Evolutionary conservation across 2,329 filamentous ascomycete species (phyloP), one percentile per base, ranked within the genome.

Genomic region (Pseudogymnoascus pannorum): DNA sequence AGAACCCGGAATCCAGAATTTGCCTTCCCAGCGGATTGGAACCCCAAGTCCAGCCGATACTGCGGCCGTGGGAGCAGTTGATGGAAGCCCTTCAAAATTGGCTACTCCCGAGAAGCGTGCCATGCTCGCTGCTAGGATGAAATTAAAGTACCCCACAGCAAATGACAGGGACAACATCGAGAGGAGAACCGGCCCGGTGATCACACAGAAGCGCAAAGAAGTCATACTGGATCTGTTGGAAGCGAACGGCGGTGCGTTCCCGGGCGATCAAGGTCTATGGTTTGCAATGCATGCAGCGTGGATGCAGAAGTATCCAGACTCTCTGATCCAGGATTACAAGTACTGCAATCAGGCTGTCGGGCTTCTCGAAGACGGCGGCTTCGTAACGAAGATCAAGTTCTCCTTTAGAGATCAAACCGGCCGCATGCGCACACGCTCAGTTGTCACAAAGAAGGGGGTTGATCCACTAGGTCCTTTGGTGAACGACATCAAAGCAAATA

Each of bases 261-360:
- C 71, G 4, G 69, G 66, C 6, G 66, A 69, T 14, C 66, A 65
- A 60, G 63, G 66, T 38, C 44, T 73, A 2, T 73, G 71, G 71
- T 66, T 69, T 58, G 66, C 65, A 35, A 66, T 68, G 61, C 64
- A 69, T 18, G 64, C 58, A 36, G 59, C 64, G 8, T 73, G 68
- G 68, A 54, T 70, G 11, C 68, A 68, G 57, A 62, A 64, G 48
- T 64, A 65, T 58, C 59, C 62, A 4, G 54, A 58, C 6, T 63
- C 64, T 7, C 38, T 51, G 4, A 60, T 68, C 7, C 70, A 70
- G 5, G 67, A 68, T 36, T 69, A 65, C 9, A 69, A 68, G 42
- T 48, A 64, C 14, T 68, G 65, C 48, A 61, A 36, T 12, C 65
- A 66, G 38, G 60, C 68, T 3, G 42, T 71, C 7, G 68, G 71